These are phyloP conservation scores for Xylaria cubensis DNA, from an alignment of 495 filamentous ascomycete genomes.

Conservation along the genomic window DNA sequence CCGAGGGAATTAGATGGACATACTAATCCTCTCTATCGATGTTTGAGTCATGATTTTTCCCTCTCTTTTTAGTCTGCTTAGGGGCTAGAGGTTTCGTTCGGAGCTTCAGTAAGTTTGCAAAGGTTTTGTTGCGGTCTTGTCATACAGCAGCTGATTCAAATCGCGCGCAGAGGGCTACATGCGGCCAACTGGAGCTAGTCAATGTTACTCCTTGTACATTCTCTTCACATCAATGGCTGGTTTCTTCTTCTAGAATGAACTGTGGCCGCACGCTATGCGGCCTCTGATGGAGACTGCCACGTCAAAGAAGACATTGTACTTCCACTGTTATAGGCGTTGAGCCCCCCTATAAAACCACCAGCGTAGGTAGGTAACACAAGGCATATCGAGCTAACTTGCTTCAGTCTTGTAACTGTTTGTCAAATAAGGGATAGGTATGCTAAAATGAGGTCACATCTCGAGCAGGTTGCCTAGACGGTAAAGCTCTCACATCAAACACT, in stretches of 20 bases:
- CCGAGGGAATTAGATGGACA: not conserved
- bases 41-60: not conserved
- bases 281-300: conserved; percentile 36
- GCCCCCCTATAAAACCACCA: conserved; percentile 35
- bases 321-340: conserved; percentile 36
- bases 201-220: conserved; percentile 17
- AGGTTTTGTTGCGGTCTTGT: conserved; percentile 33
- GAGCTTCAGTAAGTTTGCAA: conserved; percentile 1
- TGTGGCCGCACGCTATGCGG: conserved; percentile 33
- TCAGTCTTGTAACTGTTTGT: conserved; percentile 9
- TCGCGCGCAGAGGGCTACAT: conserved; percentile 25
- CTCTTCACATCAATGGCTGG: conserved; percentile 19
- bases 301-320: conserved; percentile 29
- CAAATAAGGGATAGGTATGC: conserved; percentile 21
- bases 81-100: not conserved
- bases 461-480: conserved; percentile 30
- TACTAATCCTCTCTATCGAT: not conserved
- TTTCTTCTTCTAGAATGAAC: conserved; percentile 29
- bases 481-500: conserved; percentile 18
- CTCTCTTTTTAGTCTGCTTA: not conserved
- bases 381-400: conserved; percentile 38
- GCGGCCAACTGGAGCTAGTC: conserved; percentile 13
- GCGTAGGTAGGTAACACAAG: conserved; percentile 39
- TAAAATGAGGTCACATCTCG: conserved; percentile 31
- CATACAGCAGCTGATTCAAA: conserved; percentile 38